A percentile compares a stretch with the other conserved stretches of the same genome.
Conservation (phyloP, 2,329 filamentous ascomycete genomes). For the Stagonosporopsis cucurbitacearum region DNA sequence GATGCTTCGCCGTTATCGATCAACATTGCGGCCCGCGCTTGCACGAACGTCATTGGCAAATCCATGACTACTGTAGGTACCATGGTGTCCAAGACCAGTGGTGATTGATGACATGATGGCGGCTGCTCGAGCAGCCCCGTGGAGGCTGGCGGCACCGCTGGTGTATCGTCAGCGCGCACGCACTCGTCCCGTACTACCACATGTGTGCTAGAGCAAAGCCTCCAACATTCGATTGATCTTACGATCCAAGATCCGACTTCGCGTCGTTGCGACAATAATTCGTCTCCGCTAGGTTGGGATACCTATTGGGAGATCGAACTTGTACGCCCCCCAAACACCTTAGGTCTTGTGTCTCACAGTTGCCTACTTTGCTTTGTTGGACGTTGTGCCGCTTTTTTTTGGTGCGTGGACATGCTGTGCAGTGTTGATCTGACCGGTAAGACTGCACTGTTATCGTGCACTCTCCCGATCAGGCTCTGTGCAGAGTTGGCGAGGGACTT, state of each 20-base stretch:
- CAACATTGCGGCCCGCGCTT: neutral
- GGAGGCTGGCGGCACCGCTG: neutral
- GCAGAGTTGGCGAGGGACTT: neutral
- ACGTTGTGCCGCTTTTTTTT: neutral
- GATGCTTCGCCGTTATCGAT: neutral
- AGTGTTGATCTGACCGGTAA: neutral
- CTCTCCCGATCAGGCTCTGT: conserved; percentile 2
- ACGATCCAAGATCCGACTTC: conserved; percentile 8
- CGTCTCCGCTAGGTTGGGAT: conserved; percentile 4
- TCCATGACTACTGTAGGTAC: too few species aligned
- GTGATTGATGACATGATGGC: conserved; percentile 10
- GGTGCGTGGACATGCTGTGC: conserved; percentile 3
- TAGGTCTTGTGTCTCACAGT: conserved; percentile 5
- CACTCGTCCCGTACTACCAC: conserved; percentile 3
- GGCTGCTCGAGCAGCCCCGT: neutral
- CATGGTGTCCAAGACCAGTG: neutral
- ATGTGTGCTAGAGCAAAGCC: neutral
- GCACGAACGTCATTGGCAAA: neutral
- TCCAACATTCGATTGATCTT: neutral
- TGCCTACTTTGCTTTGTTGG: neutral
- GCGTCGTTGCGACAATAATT: conserved; percentile 12
- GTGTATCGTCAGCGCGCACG: neutral
- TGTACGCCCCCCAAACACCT: neutral
- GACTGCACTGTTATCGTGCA: conserved; percentile 8
- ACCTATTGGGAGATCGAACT: conserved; percentile 4